These are phyloP conservation scores for Magnusiomyces tetraspermus DNA, from an alignment of 1,139 yeast species.

Conservation along the genomic window DNA sequence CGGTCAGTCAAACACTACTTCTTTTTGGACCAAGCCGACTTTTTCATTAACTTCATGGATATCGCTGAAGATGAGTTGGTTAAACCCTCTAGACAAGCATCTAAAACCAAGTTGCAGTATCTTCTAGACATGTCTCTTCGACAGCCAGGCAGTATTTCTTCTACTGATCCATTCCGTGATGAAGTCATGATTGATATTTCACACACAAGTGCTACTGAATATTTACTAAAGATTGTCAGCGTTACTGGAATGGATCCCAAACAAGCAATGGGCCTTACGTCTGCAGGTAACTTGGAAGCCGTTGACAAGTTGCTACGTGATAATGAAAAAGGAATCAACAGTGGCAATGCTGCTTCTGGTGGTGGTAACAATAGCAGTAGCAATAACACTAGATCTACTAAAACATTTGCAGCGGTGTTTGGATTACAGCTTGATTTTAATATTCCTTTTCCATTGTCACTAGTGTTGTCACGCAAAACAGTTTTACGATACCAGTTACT, in stretches of 20 bases:
- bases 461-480: conserved; percentile 61
- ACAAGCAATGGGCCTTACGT: conserved; percentile 11
- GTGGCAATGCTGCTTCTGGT: conserved; percentile 3
- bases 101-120: conserved; percentile 36
- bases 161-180: conserved; percentile 34
- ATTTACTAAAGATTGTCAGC: conserved; percentile 54
- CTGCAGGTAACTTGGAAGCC: not conserved
- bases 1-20: conserved; percentile 42
- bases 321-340: conserved; percentile 2
- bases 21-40: conserved; percentile 48
- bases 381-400: not conserved
- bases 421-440: conserved; percentile 56
- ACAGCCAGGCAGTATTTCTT: conserved; percentile 35
- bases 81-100: conserved; percentile 33
- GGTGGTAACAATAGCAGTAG: conserved; percentile 1
- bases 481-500: conserved; percentile 72
- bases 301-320: not conserved
- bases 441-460: conserved; percentile 79
- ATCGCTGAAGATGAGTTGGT: conserved; percentile 36
- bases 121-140: conserved; percentile 34
- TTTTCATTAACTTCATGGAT: conserved; percentile 39
- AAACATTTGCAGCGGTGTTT: conserved; percentile 37
- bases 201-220: conserved; percentile 39
- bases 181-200: conserved; percentile 29
- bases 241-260: conserved; percentile 56